Evolutionary conservation across 2,329 filamentous ascomycete species (phyloP).

Genomic region (Coleophoma cylindrospora): DNA sequence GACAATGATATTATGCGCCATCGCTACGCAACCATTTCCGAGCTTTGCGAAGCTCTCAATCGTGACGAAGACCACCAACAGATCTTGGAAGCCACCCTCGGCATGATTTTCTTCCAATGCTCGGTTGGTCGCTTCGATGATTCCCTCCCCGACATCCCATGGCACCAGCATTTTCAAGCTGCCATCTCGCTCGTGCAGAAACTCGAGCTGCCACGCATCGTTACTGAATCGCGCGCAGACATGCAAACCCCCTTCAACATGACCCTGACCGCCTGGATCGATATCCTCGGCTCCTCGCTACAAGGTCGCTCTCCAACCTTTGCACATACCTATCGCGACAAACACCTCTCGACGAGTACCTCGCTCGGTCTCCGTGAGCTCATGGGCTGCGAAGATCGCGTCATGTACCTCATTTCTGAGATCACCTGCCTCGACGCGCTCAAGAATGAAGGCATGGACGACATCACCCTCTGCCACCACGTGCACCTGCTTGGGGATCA

Average conservation of each 20-base stretch:
- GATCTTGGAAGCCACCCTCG: constrained; percentile 87
- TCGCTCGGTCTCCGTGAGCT: constrained; percentile 77
- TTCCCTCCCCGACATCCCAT: constrained; percentile 83
- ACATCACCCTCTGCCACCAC: constrained; percentile 82
- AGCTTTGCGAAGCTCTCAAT: constrained; percentile 77
- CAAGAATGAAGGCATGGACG: constrained; percentile 77
- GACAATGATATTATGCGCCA: constrained; percentile 91
- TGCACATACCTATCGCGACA: constrained; percentile 91
- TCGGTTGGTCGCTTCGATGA: constrained; percentile 84
- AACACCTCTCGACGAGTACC: constrained; percentile 64
- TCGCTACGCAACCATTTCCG: constrained; percentile 80
- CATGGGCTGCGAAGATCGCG: constrained; percentile 94
- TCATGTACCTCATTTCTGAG: constrained; percentile 98
- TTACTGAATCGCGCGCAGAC: constrained; percentile 46
- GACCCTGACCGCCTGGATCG: constrained; percentile 91
- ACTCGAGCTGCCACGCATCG: constrained; percentile 69
- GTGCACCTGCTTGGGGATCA: constrained; percentile 84
- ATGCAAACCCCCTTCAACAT: constrained; percentile 78
- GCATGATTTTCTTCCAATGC: constrained; percentile 95
- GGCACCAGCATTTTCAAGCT: constrained; percentile 96
- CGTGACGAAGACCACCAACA: constrained; percentile 78
- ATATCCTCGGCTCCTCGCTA: constrained; percentile 94
- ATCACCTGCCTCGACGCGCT: constrained; percentile 93
- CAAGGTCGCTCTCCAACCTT: constrained; percentile 80
- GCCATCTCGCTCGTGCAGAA: constrained; percentile 80